These are phyloP conservation scores for Macrolepiota fuliginosa DNA, from an alignment of 768 basidiomycete genomes.

Conservation along the genomic window DNA sequence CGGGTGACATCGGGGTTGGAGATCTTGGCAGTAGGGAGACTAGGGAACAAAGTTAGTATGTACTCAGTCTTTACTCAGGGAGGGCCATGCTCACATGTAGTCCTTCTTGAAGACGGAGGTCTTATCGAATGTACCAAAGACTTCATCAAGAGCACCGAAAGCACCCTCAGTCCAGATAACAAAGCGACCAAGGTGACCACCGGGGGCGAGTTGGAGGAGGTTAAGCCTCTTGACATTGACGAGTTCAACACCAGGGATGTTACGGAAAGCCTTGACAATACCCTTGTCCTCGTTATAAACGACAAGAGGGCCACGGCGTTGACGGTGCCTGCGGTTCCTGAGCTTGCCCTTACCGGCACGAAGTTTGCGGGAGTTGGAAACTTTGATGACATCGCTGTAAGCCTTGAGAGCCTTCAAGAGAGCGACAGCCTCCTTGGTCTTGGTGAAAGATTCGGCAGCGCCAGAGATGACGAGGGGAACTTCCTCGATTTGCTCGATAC, in stretches of 20 bases:
- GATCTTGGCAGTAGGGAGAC: conserved; percentile 95
- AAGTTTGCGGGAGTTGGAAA: conserved; percentile 94
- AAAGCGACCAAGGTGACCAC: conserved; percentile 98
- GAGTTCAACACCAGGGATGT: conserved; percentile 96
- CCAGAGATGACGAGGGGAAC: conserved; percentile 89
- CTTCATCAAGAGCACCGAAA: conserved; percentile 88
- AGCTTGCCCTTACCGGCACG: conserved; percentile 97
- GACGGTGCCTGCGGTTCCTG: conserved; percentile 94
- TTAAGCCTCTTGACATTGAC: conserved; percentile 93
- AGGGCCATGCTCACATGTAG: conserved; percentile 60
- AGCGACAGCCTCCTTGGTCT: conserved; percentile 96
- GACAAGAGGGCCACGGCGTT: conserved; percentile 95
- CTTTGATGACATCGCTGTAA: conserved; percentile 92
- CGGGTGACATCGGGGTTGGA: conserved; percentile 95
- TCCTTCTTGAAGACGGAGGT: conserved; percentile 85
- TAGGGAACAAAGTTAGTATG: conserved; percentile 23
- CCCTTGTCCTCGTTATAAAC: conserved; percentile 98
- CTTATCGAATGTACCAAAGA: conserved; percentile 95
- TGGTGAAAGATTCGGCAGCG: conserved; percentile 81
- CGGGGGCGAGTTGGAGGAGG: conserved; percentile 98
- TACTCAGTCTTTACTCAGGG: neutral
- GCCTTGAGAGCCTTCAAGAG: conserved; percentile 90
- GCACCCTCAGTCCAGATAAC: conserved; percentile 99
- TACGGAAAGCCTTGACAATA: conserved; percentile 98
- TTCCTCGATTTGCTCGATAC: conserved; percentile 96